Conservation (phyloP, 2,329 filamentous ascomycete species). For the Fonsecaea monophora region DNA sequence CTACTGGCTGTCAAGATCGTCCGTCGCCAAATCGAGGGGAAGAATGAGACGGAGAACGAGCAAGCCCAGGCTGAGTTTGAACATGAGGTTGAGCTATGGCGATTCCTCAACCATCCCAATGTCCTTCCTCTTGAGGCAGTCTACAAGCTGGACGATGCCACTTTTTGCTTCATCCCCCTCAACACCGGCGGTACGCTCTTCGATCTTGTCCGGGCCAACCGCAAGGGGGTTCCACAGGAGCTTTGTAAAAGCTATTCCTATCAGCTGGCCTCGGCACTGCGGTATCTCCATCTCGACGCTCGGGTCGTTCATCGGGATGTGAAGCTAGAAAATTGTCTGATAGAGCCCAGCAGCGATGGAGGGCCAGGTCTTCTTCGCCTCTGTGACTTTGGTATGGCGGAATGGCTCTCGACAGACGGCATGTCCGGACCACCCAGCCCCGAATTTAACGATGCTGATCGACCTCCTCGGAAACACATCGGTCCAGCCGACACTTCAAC, state of each 20-base stretch:
- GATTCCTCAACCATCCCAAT: conserved; percentile 67
- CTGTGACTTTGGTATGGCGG: conserved; percentile 73
- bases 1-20: conserved; percentile 70
- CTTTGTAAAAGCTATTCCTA: conserved; percentile 67
- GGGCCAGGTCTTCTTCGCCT: conserved; percentile 65
- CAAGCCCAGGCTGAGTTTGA: conserved; percentile 71
- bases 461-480: conserved; percentile 58
- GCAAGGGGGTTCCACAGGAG: conserved; percentile 58
- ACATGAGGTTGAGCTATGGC: conserved; percentile 72
- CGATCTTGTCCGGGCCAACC: conserved; percentile 65
- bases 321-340: conserved; percentile 72
- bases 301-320: conserved; percentile 71
- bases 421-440: conserved; percentile 57
- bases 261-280: conserved; percentile 68
- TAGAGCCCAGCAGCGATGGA: conserved; percentile 59
- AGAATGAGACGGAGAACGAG: conserved; percentile 67
- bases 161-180: conserved; percentile 71
- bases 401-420: conserved; percentile 67
- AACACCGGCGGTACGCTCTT: conserved; percentile 70
- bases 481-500: conserved; percentile 64
- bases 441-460: conserved; percentile 54
- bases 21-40: conserved; percentile 62
- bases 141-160: conserved; percentile 71
- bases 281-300: conserved; percentile 72
- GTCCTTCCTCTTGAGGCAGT: conserved; percentile 68